phyloP scores from a whole-genome alignment of 192 early-diverging fungal genomes.

The Umbelopsis ramanniana region DNA sequence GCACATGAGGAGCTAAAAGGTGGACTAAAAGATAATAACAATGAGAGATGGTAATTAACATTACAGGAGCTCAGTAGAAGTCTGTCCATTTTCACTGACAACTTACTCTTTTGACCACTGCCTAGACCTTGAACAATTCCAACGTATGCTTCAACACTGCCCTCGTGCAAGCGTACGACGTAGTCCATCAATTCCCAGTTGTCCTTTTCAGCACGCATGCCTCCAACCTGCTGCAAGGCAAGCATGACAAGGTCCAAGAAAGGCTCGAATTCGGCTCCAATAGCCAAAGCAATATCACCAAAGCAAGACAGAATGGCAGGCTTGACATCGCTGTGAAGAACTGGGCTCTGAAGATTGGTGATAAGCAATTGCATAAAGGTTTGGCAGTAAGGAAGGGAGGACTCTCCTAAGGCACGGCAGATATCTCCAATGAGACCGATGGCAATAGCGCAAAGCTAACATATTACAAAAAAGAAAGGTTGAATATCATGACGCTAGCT shows the following conservation, averaged over 20 bases:
- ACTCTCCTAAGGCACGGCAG: conserved; percentile 82
- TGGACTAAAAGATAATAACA: conserved; percentile 51
- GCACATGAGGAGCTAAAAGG: conserved; percentile 63
- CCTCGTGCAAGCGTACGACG: conserved; percentile 81
- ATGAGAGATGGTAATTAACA: conserved; percentile 11
- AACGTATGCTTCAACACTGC: conserved; percentile 93
- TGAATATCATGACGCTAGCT: neutral
- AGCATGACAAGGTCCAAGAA: conserved; percentile 86
- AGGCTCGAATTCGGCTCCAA: conserved; percentile 81
- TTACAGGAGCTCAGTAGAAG: conserved; percentile 7
- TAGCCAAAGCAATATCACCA: conserved; percentile 97
- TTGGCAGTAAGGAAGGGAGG: conserved; percentile 80
- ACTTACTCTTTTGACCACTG: conserved; percentile 68
- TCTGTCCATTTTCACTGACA: neutral
- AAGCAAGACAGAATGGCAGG: conserved; percentile 94
- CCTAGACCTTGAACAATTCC: conserved; percentile 96
- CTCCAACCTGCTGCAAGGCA: conserved; percentile 84
- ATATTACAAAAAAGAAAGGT: conserved; percentile 72
- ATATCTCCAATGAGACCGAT: conserved; percentile 98
- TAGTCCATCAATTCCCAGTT: conserved; percentile 88
- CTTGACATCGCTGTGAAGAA: conserved; percentile 85
- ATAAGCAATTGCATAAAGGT: conserved; percentile 86
- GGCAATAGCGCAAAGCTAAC: conserved; percentile 88
- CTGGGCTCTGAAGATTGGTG: conserved; percentile 73
- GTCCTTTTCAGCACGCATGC: conserved; percentile 61